Evolutionary conservation across 257 asterid genomes (phyloP), one percentile per base, ranked within the genome.

Genomic region (Asclepias syriaca): DNA sequence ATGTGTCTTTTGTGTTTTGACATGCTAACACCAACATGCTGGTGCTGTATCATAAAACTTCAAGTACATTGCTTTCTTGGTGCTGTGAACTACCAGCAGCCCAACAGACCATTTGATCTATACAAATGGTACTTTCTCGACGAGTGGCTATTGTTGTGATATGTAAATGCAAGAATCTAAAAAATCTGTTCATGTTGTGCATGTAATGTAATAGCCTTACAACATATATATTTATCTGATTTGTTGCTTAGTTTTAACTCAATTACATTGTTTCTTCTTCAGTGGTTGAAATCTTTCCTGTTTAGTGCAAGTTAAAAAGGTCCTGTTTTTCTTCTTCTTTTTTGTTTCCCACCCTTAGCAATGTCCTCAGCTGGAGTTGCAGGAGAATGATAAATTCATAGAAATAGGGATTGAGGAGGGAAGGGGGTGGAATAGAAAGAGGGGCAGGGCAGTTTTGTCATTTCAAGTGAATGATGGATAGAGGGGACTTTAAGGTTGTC

Each of bases 21-120:
- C 71, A 66, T 55, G 27, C 74, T 54, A 39, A 71, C 64, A 24
- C 57, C 57, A 49, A 34, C 54, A 11, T 50, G 71, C 24, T 51
- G 49, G 1, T 40, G 27, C 66, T 65, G 5, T 63, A 19, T 65
- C 46, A 65, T 7, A 63, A 63, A 39, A 29, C 39, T 59, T 22
- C n/a, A 24, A 65, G 57, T 40, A 22, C 39, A 65, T 16, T 65
- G 57, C 57, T 39, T 39, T 22, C 21, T 6, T 14, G 22, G 22
- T 40, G 49, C 68, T 73, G 57, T 22, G 71, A 6, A 50, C 76
- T 57, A 37, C 18, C 43, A 21, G 57, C 55, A 22, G 46, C 51
- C 37, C 14, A 61, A 37, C 56, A 73, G 71, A 56, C 46, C 66
- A 8, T 43, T 4, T 16, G 34, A 68, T 40, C 49, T 0, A 27